Evolutionary conservation across 306 rosid genomes (phyloP).

Genomic region (Dalbergia cochinchinensis): DNA sequence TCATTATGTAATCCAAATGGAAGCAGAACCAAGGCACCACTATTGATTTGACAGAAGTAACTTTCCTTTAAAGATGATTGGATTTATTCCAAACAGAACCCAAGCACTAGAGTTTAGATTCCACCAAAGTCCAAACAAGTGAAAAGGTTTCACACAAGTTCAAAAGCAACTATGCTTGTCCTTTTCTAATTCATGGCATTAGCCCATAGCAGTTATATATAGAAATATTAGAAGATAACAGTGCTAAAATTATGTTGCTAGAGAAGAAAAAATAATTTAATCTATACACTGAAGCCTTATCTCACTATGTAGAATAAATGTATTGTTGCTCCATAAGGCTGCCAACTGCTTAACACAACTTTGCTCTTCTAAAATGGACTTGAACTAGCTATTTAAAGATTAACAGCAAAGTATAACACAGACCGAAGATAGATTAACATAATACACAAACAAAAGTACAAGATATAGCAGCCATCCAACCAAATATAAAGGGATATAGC

Average conservation of each 20-base stretch:
- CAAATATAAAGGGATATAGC: not conserved
- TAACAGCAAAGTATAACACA: not conserved
- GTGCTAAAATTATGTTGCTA: constrained; percentile 17
- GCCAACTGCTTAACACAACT: not conserved
- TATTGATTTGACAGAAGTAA: constrained; percentile 8
- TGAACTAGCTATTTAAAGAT: not conserved
- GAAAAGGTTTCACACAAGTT: not conserved
- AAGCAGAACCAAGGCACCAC: constrained; percentile 21
- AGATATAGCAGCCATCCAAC: not conserved
- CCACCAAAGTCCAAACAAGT: not conserved
- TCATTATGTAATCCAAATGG: constrained; percentile 6
- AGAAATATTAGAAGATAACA: constrained; percentile 6
- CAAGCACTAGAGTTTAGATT: constrained; percentile 29
- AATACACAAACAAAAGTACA: not conserved
- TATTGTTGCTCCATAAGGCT: not conserved
- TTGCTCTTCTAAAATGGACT: not conserved
- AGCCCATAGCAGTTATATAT: constrained; percentile 7
- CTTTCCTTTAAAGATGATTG: not conserved
- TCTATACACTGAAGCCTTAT: not conserved
- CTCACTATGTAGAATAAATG: not conserved
- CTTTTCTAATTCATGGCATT: constrained; percentile 6
- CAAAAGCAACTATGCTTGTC: not conserved
- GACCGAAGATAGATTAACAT: not conserved
- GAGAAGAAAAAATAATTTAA: not conserved
- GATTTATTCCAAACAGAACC: not conserved